These are phyloP conservation scores for Babesia bovis DNA, from an alignment of 169 alveolate species.

Conservation along the genomic window DNA sequence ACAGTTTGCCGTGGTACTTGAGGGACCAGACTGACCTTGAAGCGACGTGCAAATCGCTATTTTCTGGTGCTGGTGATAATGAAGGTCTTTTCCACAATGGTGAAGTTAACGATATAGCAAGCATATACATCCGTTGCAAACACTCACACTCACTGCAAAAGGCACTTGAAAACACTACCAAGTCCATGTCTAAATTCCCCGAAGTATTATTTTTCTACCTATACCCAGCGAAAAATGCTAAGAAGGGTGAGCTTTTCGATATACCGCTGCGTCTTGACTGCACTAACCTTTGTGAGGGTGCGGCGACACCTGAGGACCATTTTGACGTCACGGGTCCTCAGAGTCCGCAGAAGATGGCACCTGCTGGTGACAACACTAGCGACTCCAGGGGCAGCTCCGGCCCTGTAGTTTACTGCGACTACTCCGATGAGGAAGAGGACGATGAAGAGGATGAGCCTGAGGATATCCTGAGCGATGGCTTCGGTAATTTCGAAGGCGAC, in stretches of 20 bases:
- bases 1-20: constrained; percentile 40
- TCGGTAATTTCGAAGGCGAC: constrained; percentile 16
- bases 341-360: constrained; percentile 33
- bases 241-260: constrained; percentile 87
- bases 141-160: constrained; percentile 69
- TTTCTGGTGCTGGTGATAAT: constrained; percentile 73
- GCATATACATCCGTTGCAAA: constrained; percentile 65
- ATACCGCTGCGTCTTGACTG: constrained; percentile 86
- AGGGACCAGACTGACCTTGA: constrained; percentile 72
- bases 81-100: constrained; percentile 68
- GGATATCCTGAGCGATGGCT: constrained; percentile 8
- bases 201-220: constrained; percentile 84
- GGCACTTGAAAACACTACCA: constrained; percentile 81
- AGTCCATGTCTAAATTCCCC: constrained; percentile 80
- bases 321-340: constrained; percentile 43
- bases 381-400: constrained; percentile 49
- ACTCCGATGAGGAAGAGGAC: constrained; percentile 53
- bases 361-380: constrained; percentile 25
- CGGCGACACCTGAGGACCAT: constrained; percentile 35
- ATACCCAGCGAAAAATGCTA: constrained; percentile 82
- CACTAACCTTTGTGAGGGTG: constrained; percentile 61
- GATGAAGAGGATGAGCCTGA: constrained; percentile 33
- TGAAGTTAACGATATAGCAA: constrained; percentile 55
- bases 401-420: constrained; percentile 10
- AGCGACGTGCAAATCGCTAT: constrained; percentile 70